These are phyloP conservation scores for Pezicula rhizophila DNA, from an alignment of 2,329 filamentous ascomycete genomes.

Conservation along the genomic window DNA sequence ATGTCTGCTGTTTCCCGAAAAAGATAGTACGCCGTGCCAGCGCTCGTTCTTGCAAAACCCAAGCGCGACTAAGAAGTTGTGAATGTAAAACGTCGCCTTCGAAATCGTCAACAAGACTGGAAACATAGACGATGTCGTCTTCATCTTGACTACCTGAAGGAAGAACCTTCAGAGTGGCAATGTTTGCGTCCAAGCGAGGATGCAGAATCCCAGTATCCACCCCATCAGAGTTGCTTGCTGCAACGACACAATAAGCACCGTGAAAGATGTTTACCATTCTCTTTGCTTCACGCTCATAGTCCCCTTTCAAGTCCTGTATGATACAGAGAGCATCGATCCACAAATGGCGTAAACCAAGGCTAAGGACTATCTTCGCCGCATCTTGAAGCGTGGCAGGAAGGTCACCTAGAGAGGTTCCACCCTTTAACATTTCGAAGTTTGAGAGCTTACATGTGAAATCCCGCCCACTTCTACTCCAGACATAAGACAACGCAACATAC, in stretches of 20 bases:
- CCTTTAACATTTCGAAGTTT: not conserved
- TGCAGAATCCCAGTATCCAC: not conserved
- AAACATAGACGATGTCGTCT: not conserved
- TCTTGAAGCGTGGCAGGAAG: constrained; percentile 15
- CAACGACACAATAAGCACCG: not conserved
- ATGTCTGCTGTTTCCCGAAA: not conserved
- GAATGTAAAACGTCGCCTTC: not conserved
- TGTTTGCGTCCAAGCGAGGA: not conserved
- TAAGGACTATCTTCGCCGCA: constrained; percentile 12
- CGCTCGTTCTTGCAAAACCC: not conserved
- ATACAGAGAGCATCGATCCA: constrained; percentile 25
- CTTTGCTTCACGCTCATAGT: constrained; percentile 14
- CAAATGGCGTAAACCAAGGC: constrained; percentile 14
- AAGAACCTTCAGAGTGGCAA: too few species aligned
- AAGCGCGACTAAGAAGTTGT: not conserved
- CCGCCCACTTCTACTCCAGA: too few species aligned
- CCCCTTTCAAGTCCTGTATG: constrained; percentile 16
- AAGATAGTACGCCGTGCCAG: not conserved
- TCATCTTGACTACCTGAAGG: not conserved
- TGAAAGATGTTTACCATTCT: constrained; percentile 16
- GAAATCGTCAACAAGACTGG: not conserved
- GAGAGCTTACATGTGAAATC: too few species aligned
- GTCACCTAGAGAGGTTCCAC: not conserved
- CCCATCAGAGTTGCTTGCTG: not conserved
- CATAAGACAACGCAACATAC: too few species aligned